Evolutionary conservation across 2,329 filamentous ascomycete genomes (phyloP).

Genomic region (Colletotrichum theobromicola): DNA sequence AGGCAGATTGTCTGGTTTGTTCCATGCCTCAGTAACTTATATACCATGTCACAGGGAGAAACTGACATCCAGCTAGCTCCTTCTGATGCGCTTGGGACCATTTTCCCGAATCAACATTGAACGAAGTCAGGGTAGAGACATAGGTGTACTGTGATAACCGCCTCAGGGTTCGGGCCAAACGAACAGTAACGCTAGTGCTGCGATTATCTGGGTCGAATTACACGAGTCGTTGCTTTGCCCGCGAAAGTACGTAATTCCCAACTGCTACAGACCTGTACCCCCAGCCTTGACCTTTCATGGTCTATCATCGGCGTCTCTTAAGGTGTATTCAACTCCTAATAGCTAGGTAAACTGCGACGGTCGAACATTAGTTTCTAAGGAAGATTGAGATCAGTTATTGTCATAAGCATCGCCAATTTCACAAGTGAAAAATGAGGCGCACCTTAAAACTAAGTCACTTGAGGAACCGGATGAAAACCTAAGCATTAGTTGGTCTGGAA

Average conservation of each 20-base stretch:
- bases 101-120: rapidly evolving
- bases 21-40: no score
- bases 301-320: not conserved
- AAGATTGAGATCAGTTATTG: not conserved
- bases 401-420: rapidly evolving
- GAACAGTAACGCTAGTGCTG: no score
- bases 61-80: rapidly evolving
- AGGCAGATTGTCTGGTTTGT: no score
- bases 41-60: not conserved
- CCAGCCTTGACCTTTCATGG: not conserved
- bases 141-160: rapidly evolving
- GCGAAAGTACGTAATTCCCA: rapidly evolving
- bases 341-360: not conserved
- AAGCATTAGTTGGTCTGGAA: no score
- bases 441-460: no score
- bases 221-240: not conserved
- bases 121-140: rapidly evolving
- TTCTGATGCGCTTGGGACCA: rapidly evolving
- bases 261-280: not conserved
- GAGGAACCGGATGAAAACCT: no score
- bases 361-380: rapidly evolving
- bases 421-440: no score
- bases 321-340: not conserved
- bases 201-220: no score
- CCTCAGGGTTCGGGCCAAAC: not conserved